Conservation (phyloP, 176 grass and related monocot species). For the Guadua angustifolia region DNA sequence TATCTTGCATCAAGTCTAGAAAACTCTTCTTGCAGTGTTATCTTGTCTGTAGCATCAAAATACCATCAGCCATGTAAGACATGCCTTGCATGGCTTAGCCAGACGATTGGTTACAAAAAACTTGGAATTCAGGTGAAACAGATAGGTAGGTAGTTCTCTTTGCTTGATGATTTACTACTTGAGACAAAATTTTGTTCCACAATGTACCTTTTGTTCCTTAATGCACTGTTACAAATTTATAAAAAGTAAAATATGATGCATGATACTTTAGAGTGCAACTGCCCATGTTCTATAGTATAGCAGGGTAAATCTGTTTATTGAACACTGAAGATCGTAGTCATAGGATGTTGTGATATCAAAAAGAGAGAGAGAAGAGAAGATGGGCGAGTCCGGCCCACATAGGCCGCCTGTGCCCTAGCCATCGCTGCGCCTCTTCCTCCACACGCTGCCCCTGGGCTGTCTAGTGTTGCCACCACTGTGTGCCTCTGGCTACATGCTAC, state of each 20-base stretch:
- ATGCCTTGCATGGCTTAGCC: slow-evolving; percentile 6
- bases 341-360: too few relatives aligned
- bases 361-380: too few relatives aligned
- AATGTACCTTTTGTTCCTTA: neutral
- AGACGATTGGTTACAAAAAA: neutral
- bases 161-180: slow-evolving; percentile 18
- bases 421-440: too few relatives aligned
- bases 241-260: neutral
- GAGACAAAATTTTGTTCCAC: slow-evolving; percentile 1
- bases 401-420: too few relatives aligned
- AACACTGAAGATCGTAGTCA: neutral
- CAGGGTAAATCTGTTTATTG: neutral
- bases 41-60: neutral
- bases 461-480: too few relatives aligned
- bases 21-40: neutral
- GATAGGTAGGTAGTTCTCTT: neutral
- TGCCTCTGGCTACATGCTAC: too few relatives aligned
- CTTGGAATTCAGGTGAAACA: neutral
- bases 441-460: too few relatives aligned
- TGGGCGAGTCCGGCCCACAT: too few relatives aligned
- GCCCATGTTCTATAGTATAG: slow-evolving; percentile 9
- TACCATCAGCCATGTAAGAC: neutral
- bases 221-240: neutral
- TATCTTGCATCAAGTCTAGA: neutral
- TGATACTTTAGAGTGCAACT: neutral